Conservation (phyloP, 139 green algal genomes). For the Chlorella sorokiniana region DNA sequence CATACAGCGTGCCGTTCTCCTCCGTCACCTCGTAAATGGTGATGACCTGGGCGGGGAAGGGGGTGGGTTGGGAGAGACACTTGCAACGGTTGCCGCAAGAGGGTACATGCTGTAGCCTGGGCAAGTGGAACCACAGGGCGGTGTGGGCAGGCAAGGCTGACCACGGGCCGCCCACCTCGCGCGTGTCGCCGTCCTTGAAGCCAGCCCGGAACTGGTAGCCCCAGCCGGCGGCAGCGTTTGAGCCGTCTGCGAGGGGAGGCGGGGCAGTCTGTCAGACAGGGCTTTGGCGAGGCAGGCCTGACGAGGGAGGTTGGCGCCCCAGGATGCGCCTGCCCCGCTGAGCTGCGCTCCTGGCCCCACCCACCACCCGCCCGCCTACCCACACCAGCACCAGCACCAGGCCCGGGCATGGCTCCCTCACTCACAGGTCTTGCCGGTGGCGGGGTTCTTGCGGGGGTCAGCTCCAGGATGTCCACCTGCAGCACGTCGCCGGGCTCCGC, state of each 20-base stretch:
- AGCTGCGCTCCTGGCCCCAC: neutral
- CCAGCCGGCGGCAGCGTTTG: constrained; percentile 65
- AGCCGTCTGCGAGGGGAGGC: constrained; percentile 35
- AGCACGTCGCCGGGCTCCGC: constrained; percentile 63
- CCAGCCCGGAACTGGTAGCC: constrained; percentile 61
- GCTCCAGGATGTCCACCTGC: constrained; percentile 64
- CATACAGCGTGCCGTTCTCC: constrained; percentile 39
- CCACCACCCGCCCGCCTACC: neutral
- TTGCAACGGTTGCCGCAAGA: no score
- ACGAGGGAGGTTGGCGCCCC: neutral
- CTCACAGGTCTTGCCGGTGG: constrained; percentile 53
- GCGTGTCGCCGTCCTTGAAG: constrained; percentile 48
- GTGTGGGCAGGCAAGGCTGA: no score
- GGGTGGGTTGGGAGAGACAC: no score
- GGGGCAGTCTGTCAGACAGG: neutral
- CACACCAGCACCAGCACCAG: neutral
- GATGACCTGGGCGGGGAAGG: constrained; percentile 31
- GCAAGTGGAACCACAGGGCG: no score
- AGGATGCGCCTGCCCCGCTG: neutral
- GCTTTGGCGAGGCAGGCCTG: neutral
- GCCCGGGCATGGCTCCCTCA: no score
- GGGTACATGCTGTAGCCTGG: no score
- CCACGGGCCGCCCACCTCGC: constrained; percentile 46
- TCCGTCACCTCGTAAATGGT: constrained; percentile 65
- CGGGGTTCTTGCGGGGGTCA: constrained; percentile 60